These are phyloP conservation scores for Lyophyllum decastes DNA, from an alignment of 768 basidiomycete genomes.

Conservation along the genomic window DNA sequence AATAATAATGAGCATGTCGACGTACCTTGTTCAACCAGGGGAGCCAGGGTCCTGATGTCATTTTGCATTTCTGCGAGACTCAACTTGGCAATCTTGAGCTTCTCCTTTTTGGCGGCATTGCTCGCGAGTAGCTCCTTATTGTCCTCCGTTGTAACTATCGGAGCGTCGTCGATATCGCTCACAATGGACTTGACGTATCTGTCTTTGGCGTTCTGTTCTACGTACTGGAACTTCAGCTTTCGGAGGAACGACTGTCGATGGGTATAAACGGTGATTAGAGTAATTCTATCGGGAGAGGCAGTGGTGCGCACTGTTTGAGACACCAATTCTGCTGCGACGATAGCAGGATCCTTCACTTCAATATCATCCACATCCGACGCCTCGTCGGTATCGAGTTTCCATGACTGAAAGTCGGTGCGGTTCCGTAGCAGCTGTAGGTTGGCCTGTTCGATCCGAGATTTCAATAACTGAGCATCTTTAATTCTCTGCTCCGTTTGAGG, in stretches of 20 bases:
- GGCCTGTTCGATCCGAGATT: constrained; percentile 33
- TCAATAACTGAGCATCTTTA: constrained; percentile 32
- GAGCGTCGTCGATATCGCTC: constrained; percentile 81
- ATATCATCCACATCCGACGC: constrained; percentile 35
- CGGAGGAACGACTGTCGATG: constrained; percentile 61
- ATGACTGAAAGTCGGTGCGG: constrained; percentile 35
- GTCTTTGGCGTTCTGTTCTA: constrained; percentile 90
- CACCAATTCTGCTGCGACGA: constrained; percentile 59
- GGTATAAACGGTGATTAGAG: neutral
- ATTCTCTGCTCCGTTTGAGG: constrained; percentile 36
- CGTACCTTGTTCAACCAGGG: constrained; percentile 69
- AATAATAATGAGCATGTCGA: neutral
- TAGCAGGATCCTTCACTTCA: constrained; percentile 49
- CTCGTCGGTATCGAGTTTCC: constrained; percentile 37
- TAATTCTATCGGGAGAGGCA: neutral
- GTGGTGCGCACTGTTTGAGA: constrained; percentile 55
- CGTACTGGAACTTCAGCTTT: constrained; percentile 86
- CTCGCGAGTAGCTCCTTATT: constrained; percentile 62
- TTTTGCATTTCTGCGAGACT: constrained; percentile 60
- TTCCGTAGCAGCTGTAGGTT: constrained; percentile 40
- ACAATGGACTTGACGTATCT: constrained; percentile 87
- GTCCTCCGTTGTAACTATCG: constrained; percentile 76
- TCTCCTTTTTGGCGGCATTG: constrained; percentile 74
- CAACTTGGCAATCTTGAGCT: constrained; percentile 64
- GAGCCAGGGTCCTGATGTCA: constrained; percentile 64